Base-by-base conservation (phyloP, 2,329 filamentous ascomycete species). In the Cladosporium sp. region DNA sequence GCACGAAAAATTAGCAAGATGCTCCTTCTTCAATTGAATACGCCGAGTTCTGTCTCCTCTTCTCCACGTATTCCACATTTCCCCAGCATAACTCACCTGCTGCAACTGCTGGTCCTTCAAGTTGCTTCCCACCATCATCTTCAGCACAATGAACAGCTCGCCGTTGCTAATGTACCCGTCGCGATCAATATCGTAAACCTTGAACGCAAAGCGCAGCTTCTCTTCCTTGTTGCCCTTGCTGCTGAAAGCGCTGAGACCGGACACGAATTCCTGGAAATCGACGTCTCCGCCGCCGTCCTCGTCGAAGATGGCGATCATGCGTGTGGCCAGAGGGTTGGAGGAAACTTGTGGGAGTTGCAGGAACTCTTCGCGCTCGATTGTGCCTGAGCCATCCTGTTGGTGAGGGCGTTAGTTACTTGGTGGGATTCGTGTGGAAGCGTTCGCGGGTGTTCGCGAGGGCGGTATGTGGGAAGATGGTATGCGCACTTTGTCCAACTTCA, bases 51-150 rank as follows among this genome's bases (percentile, higher is more conserved):
- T 12, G 15, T 51, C 20, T 39, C 19, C 15, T n/a, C 1, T 36
- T 9, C 15, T 11, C 14, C 6, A 9, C 14, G 28, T 9, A 12
- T 11, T 9, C 25, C 28, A 38, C 25, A 14, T 47, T 5, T 22
- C 49, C 38, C 30, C 7, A 12, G 11, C 9, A 38, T 38, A 38
- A 62, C 67, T 20, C 69, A 80, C 78, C 76, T 93, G 94, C 80
- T 99, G 94, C 74, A 99, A 79, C 79, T 99, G 94, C 78, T 97
- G 91, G 75, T 99, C 94, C 83, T 99, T 99, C 71, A 99, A 80
- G 76, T 99, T 99, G 80, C 90, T 97, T 61, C 94, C 94, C 54
- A 99, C 94, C 94, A 99, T 99, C 94, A 99, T 99, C 88, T 99
- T 99, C 70, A 99, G 83, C 71, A 99, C 94, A 70, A 99, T 97